A percentile compares a stretch with the other conserved stretches of the same genome.
phyloP scores from a whole-genome alignment of 2,329 filamentous ascomycete species.

The Lecanicillium sp. region DNA sequence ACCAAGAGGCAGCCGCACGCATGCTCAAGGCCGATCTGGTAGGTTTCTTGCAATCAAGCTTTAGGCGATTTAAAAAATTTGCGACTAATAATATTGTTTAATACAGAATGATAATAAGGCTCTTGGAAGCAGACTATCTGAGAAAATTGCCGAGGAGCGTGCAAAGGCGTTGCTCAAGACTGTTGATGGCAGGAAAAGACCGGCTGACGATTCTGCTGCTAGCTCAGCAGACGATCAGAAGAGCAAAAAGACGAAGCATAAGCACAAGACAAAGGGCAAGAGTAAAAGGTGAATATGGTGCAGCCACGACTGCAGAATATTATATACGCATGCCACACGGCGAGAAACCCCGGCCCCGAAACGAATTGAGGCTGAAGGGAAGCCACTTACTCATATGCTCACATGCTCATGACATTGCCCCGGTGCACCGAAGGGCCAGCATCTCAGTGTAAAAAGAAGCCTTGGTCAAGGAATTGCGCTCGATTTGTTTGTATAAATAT shows the following conservation, averaged over 20 bases:
- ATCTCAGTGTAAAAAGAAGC: no score
- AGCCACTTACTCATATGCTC: no score
- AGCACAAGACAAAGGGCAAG: slow-evolving; percentile 19
- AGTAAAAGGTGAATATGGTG: slow-evolving; percentile 2
- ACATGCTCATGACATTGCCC: no score
- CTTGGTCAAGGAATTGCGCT: no score
- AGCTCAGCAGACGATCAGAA: slow-evolving; percentile 18
- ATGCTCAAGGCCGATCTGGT: slow-evolving; percentile 79
- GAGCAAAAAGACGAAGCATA: slow-evolving; percentile 20
- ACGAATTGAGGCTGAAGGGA: no score
- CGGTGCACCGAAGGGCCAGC: no score
- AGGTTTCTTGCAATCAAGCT: slow-evolving; percentile 19
- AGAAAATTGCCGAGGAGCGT: slow-evolving; percentile 48
- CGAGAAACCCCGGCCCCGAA: not conserved
- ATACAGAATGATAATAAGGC: slow-evolving; percentile 40
- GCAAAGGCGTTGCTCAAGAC: slow-evolving; percentile 42
- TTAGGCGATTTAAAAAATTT: not conserved
- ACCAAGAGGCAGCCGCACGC: slow-evolving; percentile 70
- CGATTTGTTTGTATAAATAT: no score
- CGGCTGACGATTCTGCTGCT: slow-evolving; percentile 23
- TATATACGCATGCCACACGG: not conserved
- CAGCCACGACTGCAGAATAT: not conserved
- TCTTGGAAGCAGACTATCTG: slow-evolving; percentile 42
- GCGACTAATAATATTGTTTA: slow-evolving; percentile 7
- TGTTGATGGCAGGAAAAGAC: slow-evolving; percentile 36